Percentiles rank a stretch among this genome's conserved stretches.
These are phyloP conservation scores for Crithidia bombi DNA, from an alignment of 208 protist genomes.

Conservation along the genomic window DNA sequence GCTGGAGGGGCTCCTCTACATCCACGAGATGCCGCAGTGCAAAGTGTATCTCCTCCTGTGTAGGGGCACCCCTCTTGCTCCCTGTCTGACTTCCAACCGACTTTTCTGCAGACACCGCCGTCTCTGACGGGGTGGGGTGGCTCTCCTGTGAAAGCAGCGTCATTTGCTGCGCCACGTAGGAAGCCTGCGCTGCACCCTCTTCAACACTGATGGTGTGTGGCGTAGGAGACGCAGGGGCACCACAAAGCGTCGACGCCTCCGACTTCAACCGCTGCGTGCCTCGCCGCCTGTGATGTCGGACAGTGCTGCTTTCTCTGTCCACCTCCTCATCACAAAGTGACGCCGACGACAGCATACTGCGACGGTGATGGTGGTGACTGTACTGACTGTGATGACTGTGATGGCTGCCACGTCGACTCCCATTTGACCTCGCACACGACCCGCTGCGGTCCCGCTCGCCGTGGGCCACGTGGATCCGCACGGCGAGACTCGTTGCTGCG, in stretches of 20 bases:
- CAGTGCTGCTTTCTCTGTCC: not conserved
- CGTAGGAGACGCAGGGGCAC: not conserved
- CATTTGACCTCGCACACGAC: not conserved
- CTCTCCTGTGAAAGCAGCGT: not conserved
- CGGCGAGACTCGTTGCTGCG: not conserved
- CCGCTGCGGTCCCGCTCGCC: not conserved
- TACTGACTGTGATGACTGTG: no score
- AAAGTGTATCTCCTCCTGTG: not conserved
- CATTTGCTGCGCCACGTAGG: constrained; percentile 7
- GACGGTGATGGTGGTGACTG: not conserved
- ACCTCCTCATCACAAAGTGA: not conserved
- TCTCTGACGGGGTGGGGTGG: not conserved
- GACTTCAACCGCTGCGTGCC: not conserved
- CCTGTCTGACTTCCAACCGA: not conserved
- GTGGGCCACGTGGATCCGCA: not conserved
- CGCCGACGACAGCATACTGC: not conserved
- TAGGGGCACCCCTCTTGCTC: not conserved
- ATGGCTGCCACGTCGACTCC: not conserved
- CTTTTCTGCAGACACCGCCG: not conserved
- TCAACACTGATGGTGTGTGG: not conserved
- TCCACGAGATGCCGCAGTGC: constrained; percentile 24
- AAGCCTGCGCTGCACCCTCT: not conserved
- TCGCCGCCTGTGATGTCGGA: not conserved
- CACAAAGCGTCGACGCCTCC: no score
- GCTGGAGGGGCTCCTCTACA: constrained; percentile 49